Conservation (phyloP, 495 filamentous ascomycete species). For the Aspergillus biplanus region DNA sequence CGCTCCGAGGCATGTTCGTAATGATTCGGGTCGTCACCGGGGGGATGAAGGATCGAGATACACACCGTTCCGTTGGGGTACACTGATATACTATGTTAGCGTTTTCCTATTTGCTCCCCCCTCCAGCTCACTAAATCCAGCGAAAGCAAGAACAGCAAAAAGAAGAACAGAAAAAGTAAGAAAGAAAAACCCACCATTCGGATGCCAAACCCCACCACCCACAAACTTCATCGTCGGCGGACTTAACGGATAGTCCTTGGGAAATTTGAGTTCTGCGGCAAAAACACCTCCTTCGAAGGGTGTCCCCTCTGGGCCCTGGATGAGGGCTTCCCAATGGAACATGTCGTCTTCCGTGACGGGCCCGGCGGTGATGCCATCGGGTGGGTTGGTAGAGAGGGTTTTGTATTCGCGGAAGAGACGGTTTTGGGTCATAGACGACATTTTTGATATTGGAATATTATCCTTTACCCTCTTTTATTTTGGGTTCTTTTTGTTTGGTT, state of each 20-base stretch:
- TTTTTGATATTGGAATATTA: conserved; percentile 14
- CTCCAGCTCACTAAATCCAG: not conserved
- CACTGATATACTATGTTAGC: conserved; percentile 55
- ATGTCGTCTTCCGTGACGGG: conserved; percentile 94
- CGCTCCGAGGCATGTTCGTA: conserved; percentile 96
- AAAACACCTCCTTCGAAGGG: conserved; percentile 96
- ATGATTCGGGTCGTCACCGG: conserved; percentile 98
- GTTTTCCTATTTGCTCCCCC: not conserved
- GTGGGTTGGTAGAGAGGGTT: conserved; percentile 77
- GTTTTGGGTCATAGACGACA: conserved; percentile 71
- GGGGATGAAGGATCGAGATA: conserved; percentile 96
- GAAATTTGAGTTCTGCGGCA: conserved; percentile 91
- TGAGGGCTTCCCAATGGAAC: conserved; percentile 94
- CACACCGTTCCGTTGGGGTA: conserved; percentile 91
- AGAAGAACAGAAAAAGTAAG: conserved; percentile 13
- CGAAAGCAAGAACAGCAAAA: not conserved
- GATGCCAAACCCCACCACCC: conserved; percentile 87
- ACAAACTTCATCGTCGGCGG: conserved; percentile 95
- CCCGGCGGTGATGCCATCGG: conserved; percentile 93
- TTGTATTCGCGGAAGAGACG: conserved; percentile 98
- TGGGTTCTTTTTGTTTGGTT: too few relatives aligned
- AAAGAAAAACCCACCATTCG: conserved; percentile 70
- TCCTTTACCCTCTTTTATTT: too few relatives aligned
- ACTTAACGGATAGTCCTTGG: conserved; percentile 90
- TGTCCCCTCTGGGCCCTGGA: conserved; percentile 92